A percentile compares a stretch with the other conserved stretches of the same genome.
Evolutionary conservation across 768 basidiomycete genomes (phyloP).

Genomic region (Termitomyces heimii): DNA sequence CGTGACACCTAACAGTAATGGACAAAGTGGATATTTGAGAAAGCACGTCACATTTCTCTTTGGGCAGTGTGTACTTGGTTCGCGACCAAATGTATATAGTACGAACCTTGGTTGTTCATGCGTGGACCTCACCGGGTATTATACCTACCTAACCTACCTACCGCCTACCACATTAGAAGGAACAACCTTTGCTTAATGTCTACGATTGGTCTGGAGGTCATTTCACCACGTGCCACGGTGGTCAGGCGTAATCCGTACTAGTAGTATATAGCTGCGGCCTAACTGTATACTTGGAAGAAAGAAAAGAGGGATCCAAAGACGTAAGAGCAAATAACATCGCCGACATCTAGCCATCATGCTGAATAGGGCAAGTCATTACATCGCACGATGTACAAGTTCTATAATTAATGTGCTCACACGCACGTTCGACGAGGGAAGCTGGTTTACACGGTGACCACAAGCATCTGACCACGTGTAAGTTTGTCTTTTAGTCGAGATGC

Average conservation of each 20-base stretch:
- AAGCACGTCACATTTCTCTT: too few relatives aligned
- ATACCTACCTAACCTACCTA: too few relatives aligned
- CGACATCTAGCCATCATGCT: neutral
- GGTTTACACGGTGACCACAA: neutral
- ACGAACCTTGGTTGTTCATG: too few relatives aligned
- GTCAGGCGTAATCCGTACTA: too few relatives aligned
- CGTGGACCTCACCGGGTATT: too few relatives aligned
- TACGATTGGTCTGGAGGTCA: neutral
- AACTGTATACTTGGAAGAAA: neutral
- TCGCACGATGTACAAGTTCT: neutral
- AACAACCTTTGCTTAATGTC: neutral
- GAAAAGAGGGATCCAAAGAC: neutral
- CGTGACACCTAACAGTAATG: too few relatives aligned
- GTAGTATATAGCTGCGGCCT: neutral
- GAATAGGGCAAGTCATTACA: neutral
- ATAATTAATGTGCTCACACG: neutral
- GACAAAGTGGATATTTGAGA: too few relatives aligned
- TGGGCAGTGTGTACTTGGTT: too few relatives aligned
- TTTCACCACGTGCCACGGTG: neutral
- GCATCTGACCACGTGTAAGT: neutral
- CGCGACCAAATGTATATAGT: too few relatives aligned
- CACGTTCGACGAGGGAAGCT: neutral
- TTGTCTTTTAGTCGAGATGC: neutral
- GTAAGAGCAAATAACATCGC: neutral
- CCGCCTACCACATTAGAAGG: neutral